Evolutionary conservation across 1,139 yeast species (phyloP).

Genomic region (Hansenula sp.): DNA sequence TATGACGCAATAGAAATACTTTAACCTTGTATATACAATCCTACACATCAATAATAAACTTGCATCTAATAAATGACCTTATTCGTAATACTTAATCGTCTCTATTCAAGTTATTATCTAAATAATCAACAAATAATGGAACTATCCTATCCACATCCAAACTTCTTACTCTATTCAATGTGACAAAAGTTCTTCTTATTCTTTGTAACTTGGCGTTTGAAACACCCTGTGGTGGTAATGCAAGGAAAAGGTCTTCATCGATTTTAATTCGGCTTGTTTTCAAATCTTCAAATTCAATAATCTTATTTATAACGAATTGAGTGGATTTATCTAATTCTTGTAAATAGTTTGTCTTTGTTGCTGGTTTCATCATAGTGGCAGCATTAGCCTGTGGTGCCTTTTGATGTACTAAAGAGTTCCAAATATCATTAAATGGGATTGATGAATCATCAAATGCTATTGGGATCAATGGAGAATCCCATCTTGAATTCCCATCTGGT

Average conservation of each 20-base stretch:
- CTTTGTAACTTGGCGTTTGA: slow-evolving; percentile 81
- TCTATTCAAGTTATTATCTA: slow-evolving; percentile 43
- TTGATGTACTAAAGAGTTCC: slow-evolving; percentile 64
- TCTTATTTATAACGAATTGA: slow-evolving; percentile 52
- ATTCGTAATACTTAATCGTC: slow-evolving; percentile 9
- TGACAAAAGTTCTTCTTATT: slow-evolving; percentile 74
- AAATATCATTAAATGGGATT: slow-evolving; percentile 64
- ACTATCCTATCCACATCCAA: slow-evolving; percentile 61
- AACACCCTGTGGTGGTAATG: slow-evolving; percentile 60
- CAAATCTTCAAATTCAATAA: slow-evolving; percentile 59
- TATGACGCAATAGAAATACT: neutral
- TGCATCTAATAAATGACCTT: no score
- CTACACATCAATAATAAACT: no score
- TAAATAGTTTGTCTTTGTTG: slow-evolving; percentile 67
- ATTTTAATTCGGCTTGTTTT: slow-evolving; percentile 47
- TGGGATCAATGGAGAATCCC: slow-evolving; percentile 93
- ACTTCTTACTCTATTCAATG: slow-evolving; percentile 74
- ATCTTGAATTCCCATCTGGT: slow-evolving; percentile 78
- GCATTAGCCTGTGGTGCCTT: slow-evolving; percentile 71
- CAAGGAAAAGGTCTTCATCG: slow-evolving; percentile 40
- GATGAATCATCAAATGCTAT: slow-evolving; percentile 55
- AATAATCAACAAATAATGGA: slow-evolving; percentile 69
- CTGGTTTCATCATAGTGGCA: slow-evolving; percentile 71
- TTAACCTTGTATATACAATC: no score
- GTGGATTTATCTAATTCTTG: slow-evolving; percentile 79